phyloP scores from a whole-genome alignment of 768 basidiomycete species.

The Suillus spraguei region DNA sequence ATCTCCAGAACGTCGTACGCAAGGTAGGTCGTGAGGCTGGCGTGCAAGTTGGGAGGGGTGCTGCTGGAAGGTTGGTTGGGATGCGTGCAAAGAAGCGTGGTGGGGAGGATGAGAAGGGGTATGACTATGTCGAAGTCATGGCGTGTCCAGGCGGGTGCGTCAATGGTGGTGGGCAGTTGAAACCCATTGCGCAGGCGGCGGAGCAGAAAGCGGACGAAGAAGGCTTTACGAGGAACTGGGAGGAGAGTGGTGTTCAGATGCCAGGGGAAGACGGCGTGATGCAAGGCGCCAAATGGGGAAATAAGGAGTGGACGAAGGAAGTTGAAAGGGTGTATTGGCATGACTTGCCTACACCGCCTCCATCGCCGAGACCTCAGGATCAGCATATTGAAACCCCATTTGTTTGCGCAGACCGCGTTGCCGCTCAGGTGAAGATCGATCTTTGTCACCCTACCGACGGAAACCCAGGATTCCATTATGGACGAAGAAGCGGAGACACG shows the following conservation, averaged over 20 bases:
- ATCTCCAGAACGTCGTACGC: slow-evolving; percentile 94
- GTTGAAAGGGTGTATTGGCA: slow-evolving; percentile 89
- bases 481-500: slow-evolving; percentile 46
- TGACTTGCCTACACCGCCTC: slow-evolving; percentile 47
- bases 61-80: slow-evolving; percentile 49
- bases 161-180: slow-evolving; percentile 89
- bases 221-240: slow-evolving; percentile 67
- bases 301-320: slow-evolving; percentile 77
- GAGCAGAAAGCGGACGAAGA: slow-evolving; percentile 51
- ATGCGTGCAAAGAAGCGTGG: slow-evolving; percentile 36
- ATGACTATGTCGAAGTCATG: slow-evolving; percentile 98
- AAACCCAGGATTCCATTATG: slow-evolving; percentile 37
- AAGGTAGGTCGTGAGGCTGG: slow-evolving; percentile 89
- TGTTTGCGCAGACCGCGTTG: slow-evolving; percentile 39
- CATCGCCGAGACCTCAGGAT: slow-evolving; percentile 35
- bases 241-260: slow-evolving; percentile 48
- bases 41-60: slow-evolving; percentile 69
- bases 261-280: slow-evolving; percentile 27
- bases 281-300: slow-evolving; percentile 73
- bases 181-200: slow-evolving; percentile 5
- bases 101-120: slow-evolving; percentile 46
- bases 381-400: slow-evolving; percentile 8
- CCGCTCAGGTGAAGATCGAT: slow-evolving; percentile 43
- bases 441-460: slow-evolving; percentile 36
- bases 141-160: slow-evolving; percentile 98